Evolutionary conservation across 495 filamentous ascomycete species (phyloP).

Genomic region (Penicillium macrosclerotiorum): DNA sequence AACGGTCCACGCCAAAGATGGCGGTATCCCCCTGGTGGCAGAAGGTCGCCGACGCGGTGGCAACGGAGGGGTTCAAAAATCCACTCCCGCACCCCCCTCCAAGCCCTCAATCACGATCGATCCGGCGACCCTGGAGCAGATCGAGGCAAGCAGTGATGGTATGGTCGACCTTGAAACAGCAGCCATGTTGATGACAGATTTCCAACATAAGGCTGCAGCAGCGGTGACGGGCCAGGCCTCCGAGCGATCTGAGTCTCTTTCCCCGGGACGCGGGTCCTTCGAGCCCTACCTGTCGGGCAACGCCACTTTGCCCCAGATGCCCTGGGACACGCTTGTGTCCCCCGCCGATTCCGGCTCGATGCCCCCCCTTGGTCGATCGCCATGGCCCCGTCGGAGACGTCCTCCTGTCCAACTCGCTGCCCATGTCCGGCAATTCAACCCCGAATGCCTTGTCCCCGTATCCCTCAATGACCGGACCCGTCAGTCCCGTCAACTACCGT

Average conservation of each 20-base stretch:
- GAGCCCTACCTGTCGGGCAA: slow-evolving; percentile 73
- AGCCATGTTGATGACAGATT: slow-evolving; percentile 97
- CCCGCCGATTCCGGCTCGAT: slow-evolving; percentile 61
- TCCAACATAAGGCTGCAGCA: slow-evolving; percentile 93
- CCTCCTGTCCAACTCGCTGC: slow-evolving; percentile 65
- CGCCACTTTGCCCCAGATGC: slow-evolving; percentile 80
- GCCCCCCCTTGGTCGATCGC: slow-evolving; percentile 65
- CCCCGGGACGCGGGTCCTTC: slow-evolving; percentile 63
- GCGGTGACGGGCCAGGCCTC: slow-evolving; percentile 73
- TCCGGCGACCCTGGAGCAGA: slow-evolving; percentile 85
- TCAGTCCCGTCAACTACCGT: slow-evolving; percentile 69
- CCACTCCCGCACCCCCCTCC: slow-evolving; percentile 65
- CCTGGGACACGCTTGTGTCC: slow-evolving; percentile 82
- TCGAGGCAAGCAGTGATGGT: slow-evolving; percentile 90
- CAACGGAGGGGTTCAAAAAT: slow-evolving; percentile 52
- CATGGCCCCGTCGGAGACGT: slow-evolving; percentile 57
- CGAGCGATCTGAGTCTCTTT: slow-evolving; percentile 69
- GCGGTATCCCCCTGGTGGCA: slow-evolving; percentile 89
- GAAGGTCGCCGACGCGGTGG: slow-evolving; percentile 85
- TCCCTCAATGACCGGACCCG: slow-evolving; percentile 68
- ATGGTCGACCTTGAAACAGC: slow-evolving; percentile 97
- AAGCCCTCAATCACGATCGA: slow-evolving; percentile 85
- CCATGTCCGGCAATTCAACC: slow-evolving; percentile 68
- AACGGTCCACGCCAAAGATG: slow-evolving; percentile 98
- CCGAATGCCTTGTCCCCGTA: slow-evolving; percentile 80